These are phyloP conservation scores for Pneumocystis carinii DNA, from an alignment of 1,139 yeast genomes.

Conservation along the genomic window DNA sequence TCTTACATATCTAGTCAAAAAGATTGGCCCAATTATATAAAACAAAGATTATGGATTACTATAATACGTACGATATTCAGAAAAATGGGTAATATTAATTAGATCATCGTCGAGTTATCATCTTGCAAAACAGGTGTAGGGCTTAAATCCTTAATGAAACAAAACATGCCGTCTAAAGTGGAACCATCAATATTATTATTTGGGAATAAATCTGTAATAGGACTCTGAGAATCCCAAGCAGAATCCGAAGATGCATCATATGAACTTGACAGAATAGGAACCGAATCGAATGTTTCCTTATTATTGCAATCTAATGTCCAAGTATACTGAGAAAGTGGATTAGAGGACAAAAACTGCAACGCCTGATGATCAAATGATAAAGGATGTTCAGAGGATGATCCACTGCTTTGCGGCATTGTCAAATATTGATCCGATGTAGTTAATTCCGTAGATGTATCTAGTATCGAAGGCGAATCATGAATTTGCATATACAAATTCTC, in stretches of 20 bases:
- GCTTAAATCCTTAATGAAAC: conserved; percentile 1
- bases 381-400: background rate
- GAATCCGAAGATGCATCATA: conserved; percentile 1
- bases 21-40: background rate
- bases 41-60: background rate
- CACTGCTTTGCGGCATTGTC: background rate
- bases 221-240: background rate
- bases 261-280: background rate
- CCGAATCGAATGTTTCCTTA: background rate
- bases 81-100: background rate
- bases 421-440: background rate
- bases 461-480: background rate
- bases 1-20: background rate
- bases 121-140: background rate
- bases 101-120: background rate
- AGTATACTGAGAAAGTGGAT: background rate
- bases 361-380: background rate
- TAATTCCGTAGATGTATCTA: background rate
- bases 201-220: background rate
- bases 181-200: background rate
- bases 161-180: background rate
- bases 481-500: background rate
- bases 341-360: background rate
- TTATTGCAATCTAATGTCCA: background rate
- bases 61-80: background rate